Evolutionary conservation across 352 stramenopile genomes (phyloP).

Genomic region (Phytophthora europaea): DNA sequence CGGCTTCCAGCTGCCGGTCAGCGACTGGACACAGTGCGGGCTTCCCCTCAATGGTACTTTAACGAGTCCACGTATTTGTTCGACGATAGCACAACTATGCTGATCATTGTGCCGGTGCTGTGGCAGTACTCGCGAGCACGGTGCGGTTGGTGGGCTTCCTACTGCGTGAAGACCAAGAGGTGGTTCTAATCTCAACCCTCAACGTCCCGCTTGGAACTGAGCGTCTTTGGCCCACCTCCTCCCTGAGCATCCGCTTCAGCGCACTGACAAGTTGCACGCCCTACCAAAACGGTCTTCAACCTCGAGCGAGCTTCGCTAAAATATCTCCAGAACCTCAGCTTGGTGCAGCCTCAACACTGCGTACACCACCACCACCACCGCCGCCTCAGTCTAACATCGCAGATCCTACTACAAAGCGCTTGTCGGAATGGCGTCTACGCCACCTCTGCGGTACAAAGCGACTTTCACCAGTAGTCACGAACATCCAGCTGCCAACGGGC

Average conservation of each 20-base stretch:
- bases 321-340: not conserved
- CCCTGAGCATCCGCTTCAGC: constrained; percentile 34
- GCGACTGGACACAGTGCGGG: constrained; percentile 5
- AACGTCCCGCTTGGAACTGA: constrained; percentile 19
- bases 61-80: constrained; percentile 26
- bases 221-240: constrained; percentile 28
- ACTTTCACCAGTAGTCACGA: not conserved
- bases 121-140: constrained; percentile 3
- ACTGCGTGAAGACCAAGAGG: not conserved
- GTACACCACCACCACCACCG: not conserved
- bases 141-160: constrained; percentile 1
- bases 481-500: not conserved
- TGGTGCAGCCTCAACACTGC: not conserved
- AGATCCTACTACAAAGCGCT: not conserved
- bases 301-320: not conserved
- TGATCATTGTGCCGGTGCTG: constrained; percentile 15
- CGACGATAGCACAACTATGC: constrained; percentile 26
- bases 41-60: constrained; percentile 14
- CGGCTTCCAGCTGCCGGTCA: not conserved
- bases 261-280: not conserved
- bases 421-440: not conserved
- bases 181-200: constrained; percentile 12
- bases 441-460: not conserved
- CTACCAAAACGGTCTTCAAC: constrained; percentile 1
- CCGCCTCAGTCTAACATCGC: not conserved